Conservation (phyloP, 2,329 filamentous ascomycete species). For the Cladosporium sp. region DNA sequence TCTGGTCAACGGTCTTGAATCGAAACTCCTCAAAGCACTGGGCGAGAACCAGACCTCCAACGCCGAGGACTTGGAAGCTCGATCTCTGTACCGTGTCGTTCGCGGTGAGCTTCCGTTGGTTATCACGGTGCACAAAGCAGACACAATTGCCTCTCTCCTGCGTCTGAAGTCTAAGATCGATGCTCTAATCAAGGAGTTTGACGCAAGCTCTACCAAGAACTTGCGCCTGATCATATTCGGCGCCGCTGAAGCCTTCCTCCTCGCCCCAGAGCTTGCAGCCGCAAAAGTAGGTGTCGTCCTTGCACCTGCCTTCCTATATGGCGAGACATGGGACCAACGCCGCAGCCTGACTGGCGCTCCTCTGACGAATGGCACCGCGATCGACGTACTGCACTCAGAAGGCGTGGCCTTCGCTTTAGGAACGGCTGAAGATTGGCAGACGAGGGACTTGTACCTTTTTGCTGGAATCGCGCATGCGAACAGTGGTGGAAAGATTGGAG, state of each 20-base stretch:
- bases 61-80: constrained; percentile 36
- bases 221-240: constrained; percentile 58
- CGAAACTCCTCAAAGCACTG: constrained; percentile 52
- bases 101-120: constrained; percentile 52
- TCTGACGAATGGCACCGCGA: constrained; percentile 60
- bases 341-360: constrained; percentile 61
- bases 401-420: constrained; percentile 58
- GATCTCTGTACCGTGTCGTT: constrained; percentile 42
- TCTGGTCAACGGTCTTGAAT: constrained; percentile 49
- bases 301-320: constrained; percentile 55
- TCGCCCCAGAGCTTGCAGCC: constrained; percentile 55
- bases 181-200: constrained; percentile 22
- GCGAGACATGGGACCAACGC: constrained; percentile 56
- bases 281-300: constrained; percentile 59
- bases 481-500: constrained; percentile 50
- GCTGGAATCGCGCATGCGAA: constrained; percentile 60
- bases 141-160: constrained; percentile 58
- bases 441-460: constrained; percentile 56
- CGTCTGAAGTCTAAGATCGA: constrained; percentile 57
- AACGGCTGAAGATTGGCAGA: constrained; percentile 58
- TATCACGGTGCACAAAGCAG: constrained; percentile 59
- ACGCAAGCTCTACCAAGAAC: constrained; percentile 13
- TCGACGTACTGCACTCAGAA: constrained; percentile 55
- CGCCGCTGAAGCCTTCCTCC: constrained; percentile 58
- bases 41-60: constrained; percentile 31